These are phyloP conservation scores for Ascochyta clinopodiicola DNA, from an alignment of 2,329 filamentous ascomycete species.

Conservation along the genomic window DNA sequence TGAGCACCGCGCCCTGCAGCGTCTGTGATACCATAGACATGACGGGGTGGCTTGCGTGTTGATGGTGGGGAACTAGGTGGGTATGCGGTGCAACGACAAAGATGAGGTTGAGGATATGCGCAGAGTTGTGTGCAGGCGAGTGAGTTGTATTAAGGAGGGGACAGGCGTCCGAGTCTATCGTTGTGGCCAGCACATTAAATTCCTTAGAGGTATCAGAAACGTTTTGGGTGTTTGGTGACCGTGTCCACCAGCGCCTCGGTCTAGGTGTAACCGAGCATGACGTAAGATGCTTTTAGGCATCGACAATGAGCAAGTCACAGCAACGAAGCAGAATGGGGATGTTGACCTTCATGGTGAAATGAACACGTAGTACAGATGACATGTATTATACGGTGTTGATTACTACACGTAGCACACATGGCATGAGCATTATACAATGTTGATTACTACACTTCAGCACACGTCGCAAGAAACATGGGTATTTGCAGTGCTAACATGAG, in stretches of 20 bases:
- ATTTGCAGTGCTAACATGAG: not conserved
- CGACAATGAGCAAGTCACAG: no score
- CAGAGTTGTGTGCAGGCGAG: not conserved
- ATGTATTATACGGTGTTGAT: no score
- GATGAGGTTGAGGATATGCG: not conserved
- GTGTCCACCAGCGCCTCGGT: slow-evolving; percentile 13
- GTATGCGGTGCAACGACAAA: not conserved
- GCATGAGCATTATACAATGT: no score
- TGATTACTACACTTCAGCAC: no score
- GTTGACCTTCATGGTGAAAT: no score
- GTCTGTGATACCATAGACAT: slow-evolving; percentile 48
- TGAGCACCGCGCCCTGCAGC: slow-evolving; percentile 70
- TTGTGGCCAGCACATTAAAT: slow-evolving; percentile 19
- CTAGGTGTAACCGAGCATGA: slow-evolving; percentile 4
- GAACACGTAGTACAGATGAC: no score
- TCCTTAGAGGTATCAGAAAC: slow-evolving; percentile 17
- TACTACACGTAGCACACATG: no score
- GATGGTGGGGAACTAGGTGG: not conserved
- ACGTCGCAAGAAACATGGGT: not conserved
- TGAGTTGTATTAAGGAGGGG: not conserved
- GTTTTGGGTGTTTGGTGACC: slow-evolving; percentile 14
- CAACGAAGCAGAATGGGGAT: no score
- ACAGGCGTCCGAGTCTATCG: slow-evolving; percentile 1
- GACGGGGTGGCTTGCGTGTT: slow-evolving; percentile 9
- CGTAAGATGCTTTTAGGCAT: not conserved